Evolutionary conservation across 257 asterid species (phyloP).

Genomic region (Perilla frutescens): DNA sequence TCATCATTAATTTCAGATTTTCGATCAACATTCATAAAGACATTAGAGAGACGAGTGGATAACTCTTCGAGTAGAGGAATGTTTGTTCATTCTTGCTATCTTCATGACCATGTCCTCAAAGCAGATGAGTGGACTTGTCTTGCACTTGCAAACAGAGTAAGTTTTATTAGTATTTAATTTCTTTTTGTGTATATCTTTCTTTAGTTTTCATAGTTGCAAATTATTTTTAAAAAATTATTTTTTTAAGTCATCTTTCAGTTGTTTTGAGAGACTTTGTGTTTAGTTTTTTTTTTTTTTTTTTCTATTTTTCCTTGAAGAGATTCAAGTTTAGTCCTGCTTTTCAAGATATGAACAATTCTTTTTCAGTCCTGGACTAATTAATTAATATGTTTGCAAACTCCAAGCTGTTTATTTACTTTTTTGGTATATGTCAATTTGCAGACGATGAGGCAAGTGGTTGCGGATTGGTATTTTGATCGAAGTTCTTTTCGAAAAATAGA

Average conservation of each 20-base stretch:
- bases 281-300: background rate
- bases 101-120: constrained; percentile 8
- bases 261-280: background rate
- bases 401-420: background rate
- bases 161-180: background rate
- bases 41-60: constrained; percentile 8
- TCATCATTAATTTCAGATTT: constrained; percentile 33
- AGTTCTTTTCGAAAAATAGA: constrained; percentile 16
- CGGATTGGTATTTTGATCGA: constrained; percentile 33
- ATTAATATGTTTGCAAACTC: no score
- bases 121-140: constrained; percentile 19
- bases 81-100: constrained; percentile 31
- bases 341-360: no score
- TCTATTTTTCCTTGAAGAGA: no score
- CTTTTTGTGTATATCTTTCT: no score
- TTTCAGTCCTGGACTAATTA: no score
- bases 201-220: no score
- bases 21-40: constrained; percentile 13
- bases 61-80: constrained; percentile 21
- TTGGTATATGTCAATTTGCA: background rate
- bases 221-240: no score
- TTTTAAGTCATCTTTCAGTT: no score
- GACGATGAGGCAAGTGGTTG: constrained; percentile 22
- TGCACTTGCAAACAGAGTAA: constrained; percentile 14
- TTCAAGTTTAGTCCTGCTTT: no score